phyloP scores from a whole-genome alignment of 805 yeast species.

The Lachancea kluyveri region DNA sequence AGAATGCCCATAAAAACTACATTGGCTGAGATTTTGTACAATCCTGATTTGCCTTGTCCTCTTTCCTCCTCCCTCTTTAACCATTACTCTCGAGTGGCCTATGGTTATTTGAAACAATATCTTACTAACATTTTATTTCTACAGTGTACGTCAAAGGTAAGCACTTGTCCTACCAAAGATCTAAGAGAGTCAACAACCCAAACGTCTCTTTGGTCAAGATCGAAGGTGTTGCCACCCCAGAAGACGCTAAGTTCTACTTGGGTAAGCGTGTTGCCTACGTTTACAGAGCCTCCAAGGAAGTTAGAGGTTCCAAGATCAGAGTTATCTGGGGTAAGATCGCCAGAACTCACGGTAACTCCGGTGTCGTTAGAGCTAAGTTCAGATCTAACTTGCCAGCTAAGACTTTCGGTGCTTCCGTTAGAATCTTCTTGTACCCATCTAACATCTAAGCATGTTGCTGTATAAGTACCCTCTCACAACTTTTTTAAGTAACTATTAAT shows the following conservation, averaged over 20 bases:
- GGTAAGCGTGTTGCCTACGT: conserved; percentile 99
- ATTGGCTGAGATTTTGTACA: too few species aligned
- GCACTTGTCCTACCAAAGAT: conserved; percentile 99
- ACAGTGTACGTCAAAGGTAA: conserved; percentile 99
- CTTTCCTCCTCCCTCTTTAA: too few species aligned
- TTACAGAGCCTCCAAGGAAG: conserved; percentile 96
- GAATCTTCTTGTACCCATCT: conserved; percentile 99
- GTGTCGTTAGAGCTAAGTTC: conserved; percentile 98
- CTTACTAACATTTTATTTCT: conserved; percentile 8
- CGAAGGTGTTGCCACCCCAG: conserved; percentile 88
- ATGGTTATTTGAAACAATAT: too few species aligned
- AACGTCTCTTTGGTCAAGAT: conserved; percentile 93
- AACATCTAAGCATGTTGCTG: conserved; percentile 67
- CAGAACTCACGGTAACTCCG: conserved; percentile 98
- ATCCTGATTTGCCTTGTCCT: too few species aligned
- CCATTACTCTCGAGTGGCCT: too few species aligned
- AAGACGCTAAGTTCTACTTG: conserved; percentile 97
- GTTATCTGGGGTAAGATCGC: conserved; percentile 99
- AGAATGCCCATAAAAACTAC: too few species aligned
- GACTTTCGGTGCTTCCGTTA: conserved; percentile 99
- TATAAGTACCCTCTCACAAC: conserved; percentile 19
- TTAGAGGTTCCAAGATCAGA: conserved; percentile 98
- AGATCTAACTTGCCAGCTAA: conserved; percentile 98
- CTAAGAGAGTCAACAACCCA: conserved; percentile 97
- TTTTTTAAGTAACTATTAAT: conserved; percentile 7